Percentiles rank a stretch among this genome's conserved stretches.
Conservation (phyloP, 1,284 basidiomycete genomes). For the Pseudozyma tsukubaensis region DNA sequence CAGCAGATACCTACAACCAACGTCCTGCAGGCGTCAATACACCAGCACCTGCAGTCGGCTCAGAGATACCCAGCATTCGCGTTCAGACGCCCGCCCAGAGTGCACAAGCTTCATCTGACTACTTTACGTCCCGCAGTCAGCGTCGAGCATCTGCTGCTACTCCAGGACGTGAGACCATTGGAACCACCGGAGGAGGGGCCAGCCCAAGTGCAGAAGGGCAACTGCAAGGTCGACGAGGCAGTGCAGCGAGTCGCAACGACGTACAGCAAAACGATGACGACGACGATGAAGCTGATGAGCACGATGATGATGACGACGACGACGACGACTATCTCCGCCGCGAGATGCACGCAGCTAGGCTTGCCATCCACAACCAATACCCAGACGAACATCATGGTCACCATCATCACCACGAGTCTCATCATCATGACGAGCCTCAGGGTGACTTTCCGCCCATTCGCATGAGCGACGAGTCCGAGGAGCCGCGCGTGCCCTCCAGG, state of each 20-base stretch:
- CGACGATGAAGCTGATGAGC: background rate
- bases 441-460: constrained; percentile 38
- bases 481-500: constrained; percentile 7
- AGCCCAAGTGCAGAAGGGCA: constrained; percentile 11
- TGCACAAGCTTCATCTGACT: constrained; percentile 7
- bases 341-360: constrained; percentile 31
- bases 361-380: constrained; percentile 32
- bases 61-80: background rate
- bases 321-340: constrained; percentile 26
- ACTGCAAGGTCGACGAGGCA: background rate
- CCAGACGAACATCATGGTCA: constrained; percentile 4
- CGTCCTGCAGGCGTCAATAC: background rate
- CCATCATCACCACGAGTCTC: background rate
- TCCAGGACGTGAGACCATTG: background rate
- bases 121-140: constrained; percentile 7
- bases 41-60: background rate
- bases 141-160: constrained; percentile 17
- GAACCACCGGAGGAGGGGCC: background rate
- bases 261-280: background rate
- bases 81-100: constrained; percentile 2
- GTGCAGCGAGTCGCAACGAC: too few species aligned
- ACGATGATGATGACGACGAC: constrained; percentile 5
- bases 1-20: constrained; percentile 18
- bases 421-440: constrained; percentile 1
- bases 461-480: constrained; percentile 27